Conservation (phyloP, 2,329 filamentous ascomycete genomes). For the Nemania sp. region DNA sequence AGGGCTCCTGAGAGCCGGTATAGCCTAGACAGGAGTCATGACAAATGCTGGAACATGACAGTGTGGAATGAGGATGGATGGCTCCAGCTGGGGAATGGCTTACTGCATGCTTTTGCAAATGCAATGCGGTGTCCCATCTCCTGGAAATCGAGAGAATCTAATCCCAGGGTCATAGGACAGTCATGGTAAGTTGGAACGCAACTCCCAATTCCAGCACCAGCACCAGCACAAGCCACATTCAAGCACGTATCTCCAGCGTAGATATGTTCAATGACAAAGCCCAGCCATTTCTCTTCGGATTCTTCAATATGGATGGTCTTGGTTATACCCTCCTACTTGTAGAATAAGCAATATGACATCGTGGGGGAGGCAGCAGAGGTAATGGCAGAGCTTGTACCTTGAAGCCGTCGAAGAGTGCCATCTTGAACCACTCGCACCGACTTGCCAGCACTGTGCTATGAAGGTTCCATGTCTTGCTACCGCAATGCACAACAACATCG, state of each 20-base stretch:
- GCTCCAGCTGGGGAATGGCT: not conserved
- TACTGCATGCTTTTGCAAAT: not conserved
- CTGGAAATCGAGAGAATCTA: too few species aligned
- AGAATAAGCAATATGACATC: not conserved
- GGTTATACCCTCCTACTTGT: not conserved
- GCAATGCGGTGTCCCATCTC: not conserved
- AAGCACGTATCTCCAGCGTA: not conserved
- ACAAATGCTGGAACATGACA: too few species aligned
- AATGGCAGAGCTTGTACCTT: not conserved
- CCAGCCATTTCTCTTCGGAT: not conserved
- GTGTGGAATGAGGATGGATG: not conserved
- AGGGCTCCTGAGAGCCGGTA: too few species aligned
- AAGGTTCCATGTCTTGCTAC: not conserved
- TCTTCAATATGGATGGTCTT: not conserved
- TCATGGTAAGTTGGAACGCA: too few species aligned
- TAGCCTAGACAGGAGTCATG: too few species aligned
- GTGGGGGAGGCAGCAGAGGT: not conserved
- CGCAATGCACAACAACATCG: constrained; percentile 4
- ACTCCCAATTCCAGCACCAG: too few species aligned
- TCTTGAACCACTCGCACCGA: not conserved
- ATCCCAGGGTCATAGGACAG: too few species aligned
- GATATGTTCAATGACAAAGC: not conserved
- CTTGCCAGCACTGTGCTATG: not conserved
- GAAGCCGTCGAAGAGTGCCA: not conserved
- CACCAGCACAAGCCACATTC: too few species aligned